Evolutionary conservation across 2,329 filamentous ascomycete species (phyloP), one percentile per base, ranked within the genome.

Genomic region (Sporothrix sp.): DNA sequence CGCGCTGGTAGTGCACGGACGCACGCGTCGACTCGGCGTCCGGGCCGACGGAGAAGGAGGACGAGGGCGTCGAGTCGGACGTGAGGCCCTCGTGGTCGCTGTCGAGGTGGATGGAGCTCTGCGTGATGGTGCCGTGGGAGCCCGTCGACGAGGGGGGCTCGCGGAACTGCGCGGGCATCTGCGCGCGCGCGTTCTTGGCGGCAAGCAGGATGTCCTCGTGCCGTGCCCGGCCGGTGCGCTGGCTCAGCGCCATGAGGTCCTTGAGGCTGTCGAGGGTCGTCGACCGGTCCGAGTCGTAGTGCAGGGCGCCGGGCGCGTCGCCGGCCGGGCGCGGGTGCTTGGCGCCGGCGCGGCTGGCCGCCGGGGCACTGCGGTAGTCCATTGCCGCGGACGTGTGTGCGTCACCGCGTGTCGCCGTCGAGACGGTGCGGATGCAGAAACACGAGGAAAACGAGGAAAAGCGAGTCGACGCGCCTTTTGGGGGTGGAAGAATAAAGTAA

Each of bases 121-220:
- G 30, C 10, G 57, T 59, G 38, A 59, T 51, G 21, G 57, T 59
- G 45, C 51, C 56, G 43, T 59, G 57, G 4, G 57, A 58, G 42
- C 57, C 57, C 1, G 56, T 58, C 5, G 57, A 59, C 37, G 57
- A 59, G 6, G 56, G 57, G 16, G 57, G 57, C 40, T 57, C 57
- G 51, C 52, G 48, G 27, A 59, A 58, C 37, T 52, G 53, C 10
- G 50, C 25, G 9, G 56, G 53, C 51, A 55, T 50, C 40, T 56
- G 52, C 11, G 54, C 18, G 33, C 54, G 54, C 43, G 56, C 54
- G 33, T 51, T 44, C 35, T 54, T 56, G 13, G 56, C 54, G 1
- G 56, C 52, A 37, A 52, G 48, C 13, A 55, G 25, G 10, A 56
- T 47, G 30, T 54, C 54, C 21, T 54, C 51, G 40, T 91, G 82